Evolutionary conservation across 177 flowering plant species (phyloP).

Genomic region (Vitis hybrid): DNA sequence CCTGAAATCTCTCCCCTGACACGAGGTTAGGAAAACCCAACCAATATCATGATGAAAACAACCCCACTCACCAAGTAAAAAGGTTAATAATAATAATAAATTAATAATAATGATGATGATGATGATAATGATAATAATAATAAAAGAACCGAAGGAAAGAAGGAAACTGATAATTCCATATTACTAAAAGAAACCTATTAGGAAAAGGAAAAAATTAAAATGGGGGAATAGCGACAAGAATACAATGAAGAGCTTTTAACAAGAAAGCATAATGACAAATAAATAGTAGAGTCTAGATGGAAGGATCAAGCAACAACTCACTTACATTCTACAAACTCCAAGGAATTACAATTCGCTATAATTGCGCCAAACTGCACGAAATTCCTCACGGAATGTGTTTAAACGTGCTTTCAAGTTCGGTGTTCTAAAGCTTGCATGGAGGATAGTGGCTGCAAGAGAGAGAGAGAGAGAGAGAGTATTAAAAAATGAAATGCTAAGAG

Average conservation of each 20-base stretch:
- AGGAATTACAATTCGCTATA: constrained; percentile 68
- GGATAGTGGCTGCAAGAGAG: constrained; percentile 64
- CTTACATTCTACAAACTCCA: constrained; percentile 14
- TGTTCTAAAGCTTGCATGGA: constrained; percentile 97
- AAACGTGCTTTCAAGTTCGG: constrained; percentile 95
- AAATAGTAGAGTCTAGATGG: neutral
- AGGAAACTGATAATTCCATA: no score
- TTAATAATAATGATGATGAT: no score
- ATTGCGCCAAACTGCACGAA: constrained; percentile 98
- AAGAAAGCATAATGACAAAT: neutral
- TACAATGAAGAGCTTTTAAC: neutral
- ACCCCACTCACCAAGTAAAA: no score
- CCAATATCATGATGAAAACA: no score
- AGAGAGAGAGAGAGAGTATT: constrained; percentile 4
- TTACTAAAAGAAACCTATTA: no score
- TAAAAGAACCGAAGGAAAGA: no score
- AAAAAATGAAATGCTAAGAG: neutral
- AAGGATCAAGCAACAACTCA: neutral
- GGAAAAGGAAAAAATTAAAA: no score
- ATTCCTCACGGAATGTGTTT: constrained; percentile 95
- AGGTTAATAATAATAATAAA: no score
- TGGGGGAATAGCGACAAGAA: no score
- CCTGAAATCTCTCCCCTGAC: no score
- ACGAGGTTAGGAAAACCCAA: no score
- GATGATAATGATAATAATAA: no score